Evolutionary conservation across 2,329 filamentous ascomycete species (phyloP), one percentile per base, ranked within the genome.

Genomic region (Pseudodiploospora longispora): DNA sequence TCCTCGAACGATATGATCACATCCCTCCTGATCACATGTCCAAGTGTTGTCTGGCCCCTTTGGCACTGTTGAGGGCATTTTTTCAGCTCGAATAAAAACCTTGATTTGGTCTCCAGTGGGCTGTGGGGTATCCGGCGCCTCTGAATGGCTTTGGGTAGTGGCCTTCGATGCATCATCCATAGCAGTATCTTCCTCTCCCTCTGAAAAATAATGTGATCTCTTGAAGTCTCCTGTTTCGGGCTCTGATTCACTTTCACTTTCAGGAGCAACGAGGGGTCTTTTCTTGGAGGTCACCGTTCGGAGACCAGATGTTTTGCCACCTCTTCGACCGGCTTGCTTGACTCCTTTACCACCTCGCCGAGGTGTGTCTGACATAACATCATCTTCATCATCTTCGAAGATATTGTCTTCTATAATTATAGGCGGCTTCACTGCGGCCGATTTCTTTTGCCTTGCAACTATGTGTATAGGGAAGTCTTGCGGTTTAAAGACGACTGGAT

Each of bases 1-100:
- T 3, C 72, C 73, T 48, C 81, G 80, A 8, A 87, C 78, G 35
- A 81, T 70, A 52, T 80, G 80, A 33, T 65, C 65, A 55, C 84
- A 88, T 27, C 74, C 80, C 8, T 79, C 75, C 48, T 83, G 71
- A 4, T 74, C 73, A 54, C 84, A 88, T 1, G 66, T 67, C 83
- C 83, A 88, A 0, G 78, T 79, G 42, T 82, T 75, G 47, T 79
- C 71, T 0, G 78, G 75, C 0, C 77, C 80, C 31, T 70, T 67
- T 0, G 77, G 70, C 3, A 59, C 62, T 6, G 66, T 63, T 4
- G 72, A 70, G 0, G 74, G 75, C 8, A 77, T 53, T 39, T 62
- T 69, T 43, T 78, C 73, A 5, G 73, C 66, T 28, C 67, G 67
- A 7, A 78, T 63, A 9, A 74, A 65, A 10, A 79, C 56, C 38